Evolutionary conservation across 2,329 filamentous ascomycete species (phyloP), one percentile per base, ranked within the genome.

Genomic region (Eutypa lata): DNA sequence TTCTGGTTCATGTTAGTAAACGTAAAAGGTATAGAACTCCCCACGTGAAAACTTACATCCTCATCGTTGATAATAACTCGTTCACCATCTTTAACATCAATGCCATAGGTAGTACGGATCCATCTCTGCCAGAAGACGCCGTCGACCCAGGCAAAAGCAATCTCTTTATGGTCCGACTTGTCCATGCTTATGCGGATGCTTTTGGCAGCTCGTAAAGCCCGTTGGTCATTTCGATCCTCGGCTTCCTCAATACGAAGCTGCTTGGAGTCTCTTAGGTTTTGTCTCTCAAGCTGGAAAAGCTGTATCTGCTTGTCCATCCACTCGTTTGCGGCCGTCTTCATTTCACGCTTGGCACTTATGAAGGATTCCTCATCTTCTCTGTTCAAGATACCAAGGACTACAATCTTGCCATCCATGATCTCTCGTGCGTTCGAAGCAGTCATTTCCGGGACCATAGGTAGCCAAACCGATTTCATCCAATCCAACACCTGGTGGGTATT

Each of bases 231-330:
- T 48, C 91, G 88, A 69, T 97, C 93, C 68, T 97, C 89, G 4
- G 94, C 95, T 71, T 99, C 94, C 69, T 99, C 94, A 51, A 99
- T 94, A 47, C 93, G 86, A 57, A 97, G 79, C 70, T 97, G 91
- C 76, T 99, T 99, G 5, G 91, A 87, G 70, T 97, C 92, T 49
- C 94, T 87, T 47, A 97, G 80, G 71, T 96, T 94, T 74, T 97
- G 91, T 53, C 93, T 82, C 73, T 97, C 93, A 16, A 95, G 83
- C 69, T 96, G 90, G 78, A 96, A 97, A 38, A 91, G 81, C 61
- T 93, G 87, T 18, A 90, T 88, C 72, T 97, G 90, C 74, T 95
- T 94, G 70, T 97, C 93, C 83, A 97, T 96, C 92, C 94, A 99
- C 71, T 97, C 94, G 55, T 92, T 82, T 8, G 94, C 94, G 1